Base-by-base conservation (phyloP, 2,329 filamentous ascomycete genomes). In the Aureobasidium subglaciale region DNA sequence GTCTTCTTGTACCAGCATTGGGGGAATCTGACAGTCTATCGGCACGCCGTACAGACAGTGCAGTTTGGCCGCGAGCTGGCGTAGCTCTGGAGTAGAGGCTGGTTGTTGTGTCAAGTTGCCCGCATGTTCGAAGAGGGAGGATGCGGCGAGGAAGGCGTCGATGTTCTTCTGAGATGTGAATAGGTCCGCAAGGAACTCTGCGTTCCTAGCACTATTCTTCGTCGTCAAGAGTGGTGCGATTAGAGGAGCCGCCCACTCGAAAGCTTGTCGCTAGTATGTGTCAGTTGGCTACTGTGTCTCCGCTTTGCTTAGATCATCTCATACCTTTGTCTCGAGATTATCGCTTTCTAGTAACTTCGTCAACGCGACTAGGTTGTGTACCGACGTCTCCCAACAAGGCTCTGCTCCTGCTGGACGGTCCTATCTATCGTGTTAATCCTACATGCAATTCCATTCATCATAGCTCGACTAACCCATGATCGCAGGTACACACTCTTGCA, bases 21-120 rank as follows among this genome's bases (percentile, higher is more conserved):
- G 43, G 9, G 54, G 43, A 10, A 42, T 41, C 18, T 42, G 22
- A 13, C 48, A 54, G 15, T 74, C 71, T 5, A 83, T 71, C 0
- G 84, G 80, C n/a, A 80, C 77, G 16, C 87, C 87, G 59, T 82
- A 85, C 25, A 88, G 72, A 55, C 66, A 69, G 49, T 58, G 40
- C 22, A 91, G 71, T 65, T 85, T 86, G 22, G 87, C 87, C 59
- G 82, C 85, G 60, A 80, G 73, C 70, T 89, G 87, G 27, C 80
- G 78, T 30, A 75, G 65, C 49, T 72, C 67, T 24, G 70, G 70
- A 11, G 70, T 74, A 8, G 67, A 60, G 4, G 72, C 72, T 7
- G 70, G 63, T 35, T 59, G 63, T 55, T 76, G 73, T 4, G 65
- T 63, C 11, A 64, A 66, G 20, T 70, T 74, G 18, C 78, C 78